Evolutionary conservation across 2,329 filamentous ascomycete genomes (phyloP), one percentile per base, ranked within the genome.

Genomic region (Didymella sp.): DNA sequence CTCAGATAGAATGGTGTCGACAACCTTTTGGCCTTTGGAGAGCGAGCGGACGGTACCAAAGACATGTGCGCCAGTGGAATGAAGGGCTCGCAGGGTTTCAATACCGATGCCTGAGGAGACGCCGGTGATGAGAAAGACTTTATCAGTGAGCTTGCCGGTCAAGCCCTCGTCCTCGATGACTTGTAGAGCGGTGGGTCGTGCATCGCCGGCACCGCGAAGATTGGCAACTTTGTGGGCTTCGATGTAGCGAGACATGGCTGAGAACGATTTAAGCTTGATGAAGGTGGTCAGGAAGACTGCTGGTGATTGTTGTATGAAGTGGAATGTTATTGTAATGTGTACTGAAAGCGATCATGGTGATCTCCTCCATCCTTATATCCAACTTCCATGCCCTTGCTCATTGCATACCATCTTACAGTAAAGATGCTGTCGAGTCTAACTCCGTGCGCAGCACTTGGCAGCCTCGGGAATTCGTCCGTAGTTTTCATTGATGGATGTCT

Each of bases 41-140:
- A 56, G 11, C 30, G 61, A 44, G 17, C 82, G 76, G 2, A 74
- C 79, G 2, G 79, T 80, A 13, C 77, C 63, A 64, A 76, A 82
- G 43, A 84, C 61, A 8, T 73, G 78, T 1, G 81, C 80, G 12
- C 81, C 80, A 0, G 82, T 80, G 12, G 74, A 68, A 21, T 75
- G 68, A 22, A 84, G 72, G 2, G 80, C 80, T 8, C 76, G 60
- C 6, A 63, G 56, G 2, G 67, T 71, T 40, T 72, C 68, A 9
- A 63, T 61, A 13, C 69, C 70, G 12, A 73, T 67, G 13, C 71
- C 72, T 24, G 68, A 67, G 0, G 71, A 71, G 25, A 54, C 52
- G 13, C 71, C 71, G 1, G 71, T 74, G 38, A 74, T 59, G 25
- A 73, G 49, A n/a, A 70, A 57, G 37, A 63, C 60, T 47, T 72